Evolutionary conservation across 352 stramenopile species (phyloP).

Genomic region (Globisporangium irregulare): DNA sequence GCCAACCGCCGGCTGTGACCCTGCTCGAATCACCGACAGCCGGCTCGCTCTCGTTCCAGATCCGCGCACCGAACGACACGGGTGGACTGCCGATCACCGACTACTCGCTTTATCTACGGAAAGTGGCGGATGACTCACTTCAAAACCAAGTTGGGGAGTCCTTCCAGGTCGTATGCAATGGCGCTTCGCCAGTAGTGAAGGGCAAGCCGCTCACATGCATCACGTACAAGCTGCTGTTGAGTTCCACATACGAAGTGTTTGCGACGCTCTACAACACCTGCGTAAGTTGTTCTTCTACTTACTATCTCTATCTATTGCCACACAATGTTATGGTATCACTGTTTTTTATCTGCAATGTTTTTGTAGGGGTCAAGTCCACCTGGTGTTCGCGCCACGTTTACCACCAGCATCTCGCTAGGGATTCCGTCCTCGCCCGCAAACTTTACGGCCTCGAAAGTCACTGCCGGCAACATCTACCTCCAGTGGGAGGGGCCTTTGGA

Average conservation of each 20-base stretch:
- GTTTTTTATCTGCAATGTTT: neutral
- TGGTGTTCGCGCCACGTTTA: constrained; percentile 19
- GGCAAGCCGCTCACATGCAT: constrained; percentile 24
- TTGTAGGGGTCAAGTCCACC: constrained; percentile 32
- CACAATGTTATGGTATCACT: neutral
- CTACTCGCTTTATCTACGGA: constrained; percentile 38
- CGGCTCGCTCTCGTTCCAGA: constrained; percentile 37
- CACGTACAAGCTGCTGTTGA: constrained; percentile 32
- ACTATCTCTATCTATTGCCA: neutral
- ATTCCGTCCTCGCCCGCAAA: constrained; percentile 43
- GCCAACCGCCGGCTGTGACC: constrained; percentile 15
- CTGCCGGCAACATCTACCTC: constrained; percentile 52
- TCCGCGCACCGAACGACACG: constrained; percentile 26
- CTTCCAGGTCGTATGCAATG: constrained; percentile 10
- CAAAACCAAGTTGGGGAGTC: constrained; percentile 1
- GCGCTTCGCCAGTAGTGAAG: neutral
- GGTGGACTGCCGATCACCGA: constrained; percentile 32
- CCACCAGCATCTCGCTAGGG: constrained; percentile 25
- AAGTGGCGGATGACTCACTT: neutral
- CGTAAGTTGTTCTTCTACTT: constrained; percentile 20
- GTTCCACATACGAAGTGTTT: constrained; percentile 49
- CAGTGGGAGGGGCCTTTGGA: constrained; percentile 49
- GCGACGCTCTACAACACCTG: constrained; percentile 33
- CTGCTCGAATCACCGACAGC: constrained; percentile 23
- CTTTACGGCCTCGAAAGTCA: constrained; percentile 31